phyloP scores from a whole-genome alignment of 169 alveolate species.

The Cyclospora cayetanensis region DNA sequence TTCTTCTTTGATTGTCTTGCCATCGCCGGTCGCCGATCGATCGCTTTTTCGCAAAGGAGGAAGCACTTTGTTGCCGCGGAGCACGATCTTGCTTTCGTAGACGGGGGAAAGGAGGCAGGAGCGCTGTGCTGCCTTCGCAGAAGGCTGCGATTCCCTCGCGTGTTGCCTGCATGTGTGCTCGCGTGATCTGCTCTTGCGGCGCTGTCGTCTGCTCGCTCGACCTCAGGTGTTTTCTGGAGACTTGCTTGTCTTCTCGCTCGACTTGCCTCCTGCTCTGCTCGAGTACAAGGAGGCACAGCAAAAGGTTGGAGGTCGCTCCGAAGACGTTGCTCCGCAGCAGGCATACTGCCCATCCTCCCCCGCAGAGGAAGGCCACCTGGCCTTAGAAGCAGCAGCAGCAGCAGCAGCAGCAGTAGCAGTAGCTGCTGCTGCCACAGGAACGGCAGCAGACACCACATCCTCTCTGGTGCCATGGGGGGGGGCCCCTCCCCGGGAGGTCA shows the following conservation, averaged over 20 bases:
- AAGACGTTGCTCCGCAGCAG: not conserved
- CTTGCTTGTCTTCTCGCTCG: not conserved
- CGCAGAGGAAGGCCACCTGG: not conserved
- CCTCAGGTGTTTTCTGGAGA: not conserved
- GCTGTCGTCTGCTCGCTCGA: no score
- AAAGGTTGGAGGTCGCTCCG: not conserved
- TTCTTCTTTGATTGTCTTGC: no score
- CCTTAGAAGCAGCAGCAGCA: not conserved
- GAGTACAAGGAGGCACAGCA: conserved; percentile 11
- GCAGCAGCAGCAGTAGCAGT: conserved; percentile 5
- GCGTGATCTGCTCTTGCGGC: no score
- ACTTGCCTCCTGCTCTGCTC: not conserved
- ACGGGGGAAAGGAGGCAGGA: no score
- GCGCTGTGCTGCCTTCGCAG: no score
- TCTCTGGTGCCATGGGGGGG: not conserved
- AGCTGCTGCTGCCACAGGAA: not conserved
- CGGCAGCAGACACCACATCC: not conserved
- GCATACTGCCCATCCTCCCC: not conserved
- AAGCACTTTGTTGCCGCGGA: no score
- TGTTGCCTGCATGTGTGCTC: no score
- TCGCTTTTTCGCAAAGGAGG: no score
- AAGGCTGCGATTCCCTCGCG: no score
- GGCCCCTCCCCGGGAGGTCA: not conserved
- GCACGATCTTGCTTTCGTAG: no score
- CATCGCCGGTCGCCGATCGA: no score